Evolutionary conservation across 2,329 filamentous ascomycete species (phyloP).

Genomic region (Fusarium sp.): DNA sequence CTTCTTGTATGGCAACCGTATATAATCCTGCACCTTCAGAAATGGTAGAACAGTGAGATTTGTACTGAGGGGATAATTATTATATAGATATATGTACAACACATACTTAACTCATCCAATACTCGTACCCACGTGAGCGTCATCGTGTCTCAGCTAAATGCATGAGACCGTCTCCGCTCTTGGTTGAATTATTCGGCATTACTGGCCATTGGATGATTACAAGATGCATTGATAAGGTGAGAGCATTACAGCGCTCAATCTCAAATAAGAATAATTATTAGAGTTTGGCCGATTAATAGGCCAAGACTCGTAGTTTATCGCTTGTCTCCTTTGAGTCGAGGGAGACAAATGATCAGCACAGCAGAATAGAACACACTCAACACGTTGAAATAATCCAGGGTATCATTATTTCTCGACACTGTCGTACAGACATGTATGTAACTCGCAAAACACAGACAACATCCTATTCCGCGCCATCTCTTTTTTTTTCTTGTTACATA

Average conservation of each 20-base stretch:
- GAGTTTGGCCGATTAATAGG: neutral
- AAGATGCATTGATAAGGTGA: constrained; percentile 10
- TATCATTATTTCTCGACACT: constrained; percentile 41
- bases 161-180: constrained; percentile 30
- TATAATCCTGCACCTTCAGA: neutral
- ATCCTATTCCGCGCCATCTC: constrained; percentile 18
- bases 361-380: neutral
- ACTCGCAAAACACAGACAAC: constrained; percentile 16
- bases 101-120: constrained; percentile 12
- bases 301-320: neutral
- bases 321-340: neutral
- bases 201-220: constrained; percentile 18
- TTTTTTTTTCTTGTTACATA: constrained; percentile 3
- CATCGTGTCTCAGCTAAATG: constrained; percentile 25
- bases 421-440: constrained; percentile 32
- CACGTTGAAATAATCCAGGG: constrained; percentile 15
- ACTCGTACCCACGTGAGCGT: constrained; percentile 19
- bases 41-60: constrained; percentile 15
- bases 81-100: neutral
- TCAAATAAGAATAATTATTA: neutral
- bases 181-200: constrained; percentile 37
- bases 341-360: neutral
- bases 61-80: constrained; percentile 19
- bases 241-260: neutral
- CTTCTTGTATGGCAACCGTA: too few species aligned